Evolutionary conservation across 108 stramenopile genomes (phyloP), one percentile per base, ranked within the genome.

Genomic region (Skeletonema grethae): DNA sequence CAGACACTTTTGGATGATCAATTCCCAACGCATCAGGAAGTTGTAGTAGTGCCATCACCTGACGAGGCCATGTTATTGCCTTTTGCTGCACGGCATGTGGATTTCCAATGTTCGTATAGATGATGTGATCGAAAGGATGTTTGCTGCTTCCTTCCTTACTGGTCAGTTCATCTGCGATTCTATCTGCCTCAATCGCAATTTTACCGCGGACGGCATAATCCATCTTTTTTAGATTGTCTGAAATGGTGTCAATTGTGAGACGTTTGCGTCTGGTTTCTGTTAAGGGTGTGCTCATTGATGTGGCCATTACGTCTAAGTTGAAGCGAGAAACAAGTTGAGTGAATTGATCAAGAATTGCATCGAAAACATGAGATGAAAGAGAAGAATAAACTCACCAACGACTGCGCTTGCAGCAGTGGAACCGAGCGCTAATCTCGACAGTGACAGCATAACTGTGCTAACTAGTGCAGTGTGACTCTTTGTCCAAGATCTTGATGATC

Each of bases 81-180:
- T 80, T 70, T 75, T 99, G 98, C 18, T 88, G 82, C 12, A 97
- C 90, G 5, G 94, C 72, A 43, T 98, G 98, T 24, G 98, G 98
- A 75, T 99, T 99, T 36, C 98, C 98, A 63, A 97, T 96, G 67
- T 99, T 99, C 72, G 97, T 98, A 72, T 94, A 95, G 38, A 99
- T 80, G 73, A 98, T 96, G 50, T 85, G 84, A 69, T 95, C 87
- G 67, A 92, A 95, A 7, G 87, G 85, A 32, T 81, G 86, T 22
- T 61, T 66, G 16, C 71, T 53, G 35, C 36, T 70, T 28, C 35
- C 57, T 20, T 61, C 63, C 4, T 57, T 63, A 30, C 35, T 45
- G 34, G 59, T 18, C 6, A 90, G 72, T 57, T 90, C 81, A 12
- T 80, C 83, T 48, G 82, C 34, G 73, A 95, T 91, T 53, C 74